phyloP scores from a whole-genome alignment of 208 protist species.

The Blastocrithidia nonstop region DNA sequence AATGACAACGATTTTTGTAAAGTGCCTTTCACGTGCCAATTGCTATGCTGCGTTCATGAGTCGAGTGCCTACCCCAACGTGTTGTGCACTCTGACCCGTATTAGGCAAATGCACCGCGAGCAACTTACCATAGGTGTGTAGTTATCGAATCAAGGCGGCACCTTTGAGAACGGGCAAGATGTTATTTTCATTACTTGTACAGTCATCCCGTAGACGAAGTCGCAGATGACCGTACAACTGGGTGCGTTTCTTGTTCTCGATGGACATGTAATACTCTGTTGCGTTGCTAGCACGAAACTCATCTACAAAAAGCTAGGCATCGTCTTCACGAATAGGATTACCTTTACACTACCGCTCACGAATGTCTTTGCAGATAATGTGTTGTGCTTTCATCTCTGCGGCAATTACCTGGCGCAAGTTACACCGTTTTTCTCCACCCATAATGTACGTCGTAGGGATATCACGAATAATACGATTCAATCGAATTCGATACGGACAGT shows the following conservation, averaged over 20 bases:
- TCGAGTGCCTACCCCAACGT: constrained; percentile 94
- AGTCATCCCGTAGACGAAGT: constrained; percentile 62
- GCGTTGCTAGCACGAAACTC: constrained; percentile 66
- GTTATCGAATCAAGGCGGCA: constrained; percentile 93
- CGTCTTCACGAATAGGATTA: constrained; percentile 27
- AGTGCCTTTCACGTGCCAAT: constrained; percentile 87
- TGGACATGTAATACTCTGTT: constrained; percentile 74
- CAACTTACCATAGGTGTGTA: constrained; percentile 94
- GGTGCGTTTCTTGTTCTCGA: constrained; percentile 61
- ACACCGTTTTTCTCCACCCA: constrained; percentile 91
- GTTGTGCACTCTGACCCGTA: constrained; percentile 90
- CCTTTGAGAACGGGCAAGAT: constrained; percentile 84
- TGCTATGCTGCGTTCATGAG: constrained; percentile 96
- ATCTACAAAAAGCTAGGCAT: constrained; percentile 51
- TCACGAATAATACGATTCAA: constrained; percentile 98
- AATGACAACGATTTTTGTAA: constrained; percentile 91
- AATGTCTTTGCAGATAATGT: constrained; percentile 90
- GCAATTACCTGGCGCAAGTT: constrained; percentile 97
- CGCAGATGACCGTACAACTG: constrained; percentile 82
- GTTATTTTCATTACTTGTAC: constrained; percentile 17
- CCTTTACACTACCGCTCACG: constrained; percentile 89
- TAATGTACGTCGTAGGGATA: constrained; percentile 97
- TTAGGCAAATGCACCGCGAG: constrained; percentile 53
- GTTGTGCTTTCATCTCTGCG: constrained; percentile 83
- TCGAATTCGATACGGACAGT: constrained; percentile 96